phyloP scores from a whole-genome alignment of 306 rosid species.

The Ammopiptanthus mongolicus region DNA sequence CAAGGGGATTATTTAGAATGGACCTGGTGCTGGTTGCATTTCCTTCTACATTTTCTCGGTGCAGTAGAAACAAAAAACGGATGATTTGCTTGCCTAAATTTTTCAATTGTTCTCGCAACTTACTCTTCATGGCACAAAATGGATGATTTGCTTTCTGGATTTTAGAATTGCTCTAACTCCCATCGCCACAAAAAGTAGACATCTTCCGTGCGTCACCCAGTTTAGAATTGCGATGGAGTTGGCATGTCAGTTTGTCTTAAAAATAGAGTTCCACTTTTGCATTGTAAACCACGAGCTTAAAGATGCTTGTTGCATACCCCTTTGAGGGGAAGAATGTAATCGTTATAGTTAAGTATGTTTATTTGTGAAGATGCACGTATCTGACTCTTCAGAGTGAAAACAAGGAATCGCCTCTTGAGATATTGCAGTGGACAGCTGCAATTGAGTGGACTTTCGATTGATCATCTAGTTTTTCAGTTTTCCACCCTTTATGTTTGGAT shows the following conservation, averaged over 20 bases:
- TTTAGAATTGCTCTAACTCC: slow-evolving; percentile 9
- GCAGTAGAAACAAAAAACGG: slow-evolving; percentile 17
- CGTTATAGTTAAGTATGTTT: slow-evolving; percentile 27
- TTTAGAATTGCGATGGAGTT: slow-evolving; percentile 20
- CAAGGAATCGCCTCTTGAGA: background rate
- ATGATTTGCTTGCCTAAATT: slow-evolving; percentile 2
- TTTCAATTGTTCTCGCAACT: slow-evolving; percentile 11
- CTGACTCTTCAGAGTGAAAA: slow-evolving; percentile 6
- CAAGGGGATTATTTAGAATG: slow-evolving; percentile 41
- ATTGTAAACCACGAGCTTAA: slow-evolving; percentile 29
- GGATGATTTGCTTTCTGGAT: background rate
- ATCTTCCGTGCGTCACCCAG: background rate
- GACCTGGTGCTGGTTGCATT: slow-evolving; percentile 12
- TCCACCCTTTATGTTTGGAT: background rate
- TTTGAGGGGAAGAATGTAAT: slow-evolving; percentile 30
- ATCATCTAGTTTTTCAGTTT: background rate
- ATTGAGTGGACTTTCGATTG: background rate
- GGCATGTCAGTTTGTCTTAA: slow-evolving; percentile 27
- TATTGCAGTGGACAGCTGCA: background rate
- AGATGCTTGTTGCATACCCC: slow-evolving; percentile 31
- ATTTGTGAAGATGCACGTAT: slow-evolving; percentile 5
- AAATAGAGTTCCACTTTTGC: slow-evolving; percentile 21
- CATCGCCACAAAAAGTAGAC: slow-evolving; percentile 13
- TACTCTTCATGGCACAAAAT: slow-evolving; percentile 22
- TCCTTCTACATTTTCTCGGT: slow-evolving; percentile 5